Evolutionary conservation across 2,329 filamentous ascomycete species (phyloP), one percentile per base, ranked within the genome.

Genomic region (Helminthosporium solani): DNA sequence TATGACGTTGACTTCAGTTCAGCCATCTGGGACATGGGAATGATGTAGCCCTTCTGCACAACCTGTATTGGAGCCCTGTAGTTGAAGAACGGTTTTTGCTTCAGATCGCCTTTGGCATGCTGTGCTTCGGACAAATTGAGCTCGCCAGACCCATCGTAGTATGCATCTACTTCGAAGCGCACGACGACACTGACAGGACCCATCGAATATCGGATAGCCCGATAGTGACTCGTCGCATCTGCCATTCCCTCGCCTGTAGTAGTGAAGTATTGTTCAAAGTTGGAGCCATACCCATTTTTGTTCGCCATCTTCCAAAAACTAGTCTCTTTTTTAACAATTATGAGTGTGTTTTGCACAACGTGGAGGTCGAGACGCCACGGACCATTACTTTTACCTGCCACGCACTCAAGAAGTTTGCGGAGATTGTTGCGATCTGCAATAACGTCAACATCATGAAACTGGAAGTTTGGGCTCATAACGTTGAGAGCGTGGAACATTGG

Each of bases 351-450:
- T 34, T 53, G 48, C 2, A 62, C 42, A 2, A 60, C 33, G 23
- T 57, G 54, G 1, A 63, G 23, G n/a, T 65, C 58, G 7, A 65
- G 40, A 2, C 63, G 49, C 31, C 65, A 59, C 3, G 57, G 59
- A 1, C 54, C 57, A 14, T 57, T 60, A 11, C 49, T 31, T 42
- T 58, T 61, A 2, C 60, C 61, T 44, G 59, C 53, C 2, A 54
- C 48, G 8, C 61, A 63, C 23, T 63, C 62, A 1, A 65, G 50
- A 0, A 66, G 51, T 2, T 52, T 45, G 7, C 63, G 61, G 2
- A 66, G 50, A 20, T 58, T 64, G 46, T 65, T 66, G 2, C 63
- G 58, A 19, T 66, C 62, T 5, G 58, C 60, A 15, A 66, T 46
- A 2, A 66, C 43, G 21, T 65, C 63, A 19, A 63, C 35, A 21